phyloP scores from a whole-genome alignment of 2,329 filamentous ascomycete species.

The Macrophomina phaseolina region DNA sequence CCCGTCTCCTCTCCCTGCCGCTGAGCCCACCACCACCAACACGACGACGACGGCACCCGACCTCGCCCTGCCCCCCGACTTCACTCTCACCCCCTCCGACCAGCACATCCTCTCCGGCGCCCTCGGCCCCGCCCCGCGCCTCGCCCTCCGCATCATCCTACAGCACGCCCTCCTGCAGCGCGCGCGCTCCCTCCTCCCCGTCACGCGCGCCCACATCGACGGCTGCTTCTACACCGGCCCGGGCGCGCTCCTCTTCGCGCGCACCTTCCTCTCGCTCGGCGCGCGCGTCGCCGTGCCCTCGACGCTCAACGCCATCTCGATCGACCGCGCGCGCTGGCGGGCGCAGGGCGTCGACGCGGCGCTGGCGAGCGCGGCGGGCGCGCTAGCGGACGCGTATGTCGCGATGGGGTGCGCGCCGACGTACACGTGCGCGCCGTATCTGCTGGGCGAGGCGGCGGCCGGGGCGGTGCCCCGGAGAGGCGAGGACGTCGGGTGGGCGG shows the following conservation, averaged over 20 bases:
- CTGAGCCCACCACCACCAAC: too few species aligned
- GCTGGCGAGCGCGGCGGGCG: constrained; percentile 14
- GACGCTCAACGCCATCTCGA: constrained; percentile 52
- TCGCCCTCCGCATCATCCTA: constrained; percentile 48
- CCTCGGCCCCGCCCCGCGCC: constrained; percentile 42
- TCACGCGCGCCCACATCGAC: constrained; percentile 53
- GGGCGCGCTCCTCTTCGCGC: background rate
- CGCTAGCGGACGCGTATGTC: constrained; percentile 46
- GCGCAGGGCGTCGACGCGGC: too few species aligned
- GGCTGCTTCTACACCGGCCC: constrained; percentile 45
- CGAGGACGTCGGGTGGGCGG: too few species aligned
- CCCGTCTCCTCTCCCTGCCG: too few species aligned
- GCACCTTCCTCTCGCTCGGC: background rate
- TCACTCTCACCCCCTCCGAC: constrained; percentile 35
- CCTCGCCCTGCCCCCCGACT: constrained; percentile 18
- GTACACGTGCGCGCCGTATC: constrained; percentile 55
- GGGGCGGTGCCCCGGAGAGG: too few species aligned
- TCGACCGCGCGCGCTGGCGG: constrained; percentile 48
- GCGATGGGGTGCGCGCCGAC: constrained; percentile 50
- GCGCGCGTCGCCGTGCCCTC: background rate
- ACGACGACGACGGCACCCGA: too few species aligned
- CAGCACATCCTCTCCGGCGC: constrained; percentile 4
- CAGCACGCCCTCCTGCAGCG: constrained; percentile 45
- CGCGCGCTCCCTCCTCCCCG: constrained; percentile 42
- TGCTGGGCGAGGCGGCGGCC: constrained; percentile 32